Evolutionary conservation across 192 early-diverging fungal genomes (phyloP), one percentile per base, ranked within the genome.

Genomic region (Backusella tarrabulga): DNA sequence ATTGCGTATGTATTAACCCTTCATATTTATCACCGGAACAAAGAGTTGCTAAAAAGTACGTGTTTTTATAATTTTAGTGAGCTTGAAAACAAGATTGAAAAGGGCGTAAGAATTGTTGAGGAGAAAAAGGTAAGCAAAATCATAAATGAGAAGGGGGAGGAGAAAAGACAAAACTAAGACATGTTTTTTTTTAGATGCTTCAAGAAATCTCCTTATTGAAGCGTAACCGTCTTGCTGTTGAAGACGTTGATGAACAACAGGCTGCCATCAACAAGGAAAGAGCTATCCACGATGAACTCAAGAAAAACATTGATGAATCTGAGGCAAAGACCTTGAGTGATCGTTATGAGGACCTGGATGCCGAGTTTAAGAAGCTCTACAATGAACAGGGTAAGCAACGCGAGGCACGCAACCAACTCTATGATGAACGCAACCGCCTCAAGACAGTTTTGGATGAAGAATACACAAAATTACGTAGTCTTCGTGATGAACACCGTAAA

Each of bases 151-250:
- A n/a, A n/a, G 11, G 38, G 0, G 8, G 3, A 1, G 3, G 1
- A 11, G 38, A 40, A 11, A 40, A 0, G 9, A 40, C 8, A 11
- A 40, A 38, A 11, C 38, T 40, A 44, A 44, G 42, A 17, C 42
- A 44, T 0, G 14, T 11, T 1, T 67, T 83, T 32, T 32, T 32
- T 67, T 82, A 87, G 84, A 89, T 93, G 54, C 88, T 96, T n/a
- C 80, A 91, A 67, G 95, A 96, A 80, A 93, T 95, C 71, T 93
- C 89, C 44, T 77, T 79, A n/a, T 84, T 95, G 79, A 95, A 96
- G 81, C 90, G 89, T 83, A 84, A 85, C 42, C 90, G 91, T 73
- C 94, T 95, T 75, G 77, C 85, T 14, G 89, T 97, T 68, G 89
- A 93, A 72, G 88, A 85, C 14, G 71, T 82, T 40, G 84, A 91